Conservation (phyloP, 257 asterid genomes). For the Penstemon davidsonii region DNA sequence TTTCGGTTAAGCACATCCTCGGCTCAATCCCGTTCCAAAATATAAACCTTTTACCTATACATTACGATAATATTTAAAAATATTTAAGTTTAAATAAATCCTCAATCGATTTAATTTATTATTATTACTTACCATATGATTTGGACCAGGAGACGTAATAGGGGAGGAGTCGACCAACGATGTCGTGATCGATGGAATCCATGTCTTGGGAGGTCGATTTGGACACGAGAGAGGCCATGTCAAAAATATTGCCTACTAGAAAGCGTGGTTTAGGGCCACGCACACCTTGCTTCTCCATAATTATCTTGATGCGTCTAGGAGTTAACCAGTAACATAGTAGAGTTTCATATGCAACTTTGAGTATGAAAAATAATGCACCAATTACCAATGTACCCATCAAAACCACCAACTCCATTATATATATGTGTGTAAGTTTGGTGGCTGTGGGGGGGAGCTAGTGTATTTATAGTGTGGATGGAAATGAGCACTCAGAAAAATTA, state of each 20-base stretch:
- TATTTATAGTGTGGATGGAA: conserved; percentile 37
- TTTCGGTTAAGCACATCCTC: conserved; percentile 70
- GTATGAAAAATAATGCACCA: conserved; percentile 25
- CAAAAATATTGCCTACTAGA: conserved; percentile 73
- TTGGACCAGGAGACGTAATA: conserved; percentile 77
- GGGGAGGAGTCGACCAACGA: conserved; percentile 83
- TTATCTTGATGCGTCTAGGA: conserved; percentile 74
- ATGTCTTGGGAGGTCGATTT: conserved; percentile 70
- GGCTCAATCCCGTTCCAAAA: conserved; percentile 91
- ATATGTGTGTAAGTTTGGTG: conserved; percentile 10
- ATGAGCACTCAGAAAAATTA: conserved; percentile 1
- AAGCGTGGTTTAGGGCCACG: conserved; percentile 83
- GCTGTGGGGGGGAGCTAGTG: background rate
- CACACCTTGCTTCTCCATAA: conserved; percentile 86
- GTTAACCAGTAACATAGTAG: conserved; percentile 60
- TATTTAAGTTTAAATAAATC: background rate
- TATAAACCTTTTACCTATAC: conserved; percentile 70
- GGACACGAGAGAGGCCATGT: conserved; percentile 57
- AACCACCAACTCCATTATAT: conserved; percentile 41
- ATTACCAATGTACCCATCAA: conserved; percentile 19
- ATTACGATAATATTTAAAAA: no score
- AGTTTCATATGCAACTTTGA: conserved; percentile 47
- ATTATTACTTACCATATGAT: conserved; percentile 55
- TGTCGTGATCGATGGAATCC: conserved; percentile 64
- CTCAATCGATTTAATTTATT: background rate